Evolutionary conservation across 495 filamentous ascomycete species (phyloP), one percentile per base, ranked within the genome.

Genomic region (Tuber brumale): DNA sequence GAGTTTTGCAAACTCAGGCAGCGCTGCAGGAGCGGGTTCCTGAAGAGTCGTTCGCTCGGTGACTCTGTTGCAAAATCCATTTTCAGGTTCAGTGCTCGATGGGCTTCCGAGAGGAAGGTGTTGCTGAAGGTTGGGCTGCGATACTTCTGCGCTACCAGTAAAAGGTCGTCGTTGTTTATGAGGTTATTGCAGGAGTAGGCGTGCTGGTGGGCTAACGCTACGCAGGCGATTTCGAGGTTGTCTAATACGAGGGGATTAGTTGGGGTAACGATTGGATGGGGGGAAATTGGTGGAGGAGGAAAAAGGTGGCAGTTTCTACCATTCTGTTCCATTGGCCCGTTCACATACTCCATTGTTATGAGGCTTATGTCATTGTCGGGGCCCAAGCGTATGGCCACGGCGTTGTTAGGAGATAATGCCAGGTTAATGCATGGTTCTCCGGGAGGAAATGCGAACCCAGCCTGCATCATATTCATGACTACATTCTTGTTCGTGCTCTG

Each of bases 1-100:
- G 76, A 71, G 48, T 82, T 83, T 37, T 83, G 82, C 31, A 83
- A 42, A 69, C 81, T 83, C 51, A 83, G 74, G 66, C 81, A 83
- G 16, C 81, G 66, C 70, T 83, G 82, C 8, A 83, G 71, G 19
- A 80, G 48, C 2, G 82, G 81, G 69, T 83, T 83, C 45, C 81
- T 44, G 31, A 83, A 81, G 23, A 83, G 72, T 18, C 79, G 70
- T 35, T 83, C 82, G 44, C 74, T 81, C 2, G 81, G 79, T 14
- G 75, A 76, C 74, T 83, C 82, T 12, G 79, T 74, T 44, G 82
- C 76, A 21, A 83, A 83, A 71, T 83, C 82, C 82, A 83, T 81
- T 43, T 83, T 83, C 35, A 83, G 70, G 44, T 76, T 78, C 37
- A 83, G 37, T 1, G 79, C 81, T 21, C 77, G 57, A 66, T 83